Evolutionary conservation across 345 rosid genomes (phyloP), one percentile per base, ranked within the genome.

Genomic region (Cardamine resedifolia): DNA sequence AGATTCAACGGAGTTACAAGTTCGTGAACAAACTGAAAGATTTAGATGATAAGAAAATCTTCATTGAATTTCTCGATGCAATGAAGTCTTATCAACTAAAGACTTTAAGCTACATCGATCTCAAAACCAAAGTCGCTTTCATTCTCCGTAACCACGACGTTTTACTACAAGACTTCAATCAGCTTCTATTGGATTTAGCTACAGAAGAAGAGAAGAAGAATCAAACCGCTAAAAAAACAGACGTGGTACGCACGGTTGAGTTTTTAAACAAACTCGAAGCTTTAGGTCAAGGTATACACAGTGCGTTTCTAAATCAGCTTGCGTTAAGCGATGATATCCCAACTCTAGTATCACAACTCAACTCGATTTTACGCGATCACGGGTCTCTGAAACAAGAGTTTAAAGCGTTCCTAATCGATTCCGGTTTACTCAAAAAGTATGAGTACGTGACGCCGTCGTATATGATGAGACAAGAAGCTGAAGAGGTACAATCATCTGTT

Each of bases 401-500:
- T 12, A 15, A 5, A 51, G 7, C 34, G 18, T 50, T 51, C 15
- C 10, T 55, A 27, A 27, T 55, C 10, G 28, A 41, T 27, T 55
- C 43, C 2, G 30, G 43, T 41, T 55, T 55, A 58, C 14, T 14
- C 14, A 58, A 58, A 51, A 23, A 20, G 7, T 19, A 14, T 3
- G 19, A 2, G 20, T 5, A 53, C 3, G 34, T 58, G 12, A 44
- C 73, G 16, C 56, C 65, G 0, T 69, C 73, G 65, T 69, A 48
- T 34, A 26, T 6, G 10, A 16, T n/a, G 2, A 33, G 48, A 34
- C 58, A 24, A 23, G 66, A 34, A n/a, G 15, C 15, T 23, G 49
- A 10, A 47, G 49, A 47, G 15, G 58, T n/a, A 58, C 47, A 48
- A 47, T 70, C 74, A 9, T 58, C 57, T 70, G 7, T 34, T 24